These are phyloP conservation scores for Sporothrix inflata DNA, from an alignment of 2,329 filamentous ascomycete genomes.

Conservation along the genomic window DNA sequence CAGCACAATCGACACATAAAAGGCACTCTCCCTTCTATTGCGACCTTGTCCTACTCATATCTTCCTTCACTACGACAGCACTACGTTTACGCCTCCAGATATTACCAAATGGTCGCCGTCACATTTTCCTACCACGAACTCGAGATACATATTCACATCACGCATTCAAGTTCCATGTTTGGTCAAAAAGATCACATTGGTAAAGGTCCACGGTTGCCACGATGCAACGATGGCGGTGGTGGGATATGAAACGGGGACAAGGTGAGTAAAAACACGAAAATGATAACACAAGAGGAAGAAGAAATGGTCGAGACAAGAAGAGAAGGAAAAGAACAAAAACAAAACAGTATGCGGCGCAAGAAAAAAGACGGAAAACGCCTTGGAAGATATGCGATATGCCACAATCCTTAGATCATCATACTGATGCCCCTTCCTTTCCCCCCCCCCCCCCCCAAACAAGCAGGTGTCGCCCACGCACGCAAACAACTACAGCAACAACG, in stretches of 20 bases:
- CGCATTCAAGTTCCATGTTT: neutral
- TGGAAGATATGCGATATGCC: slow-evolving; percentile 1
- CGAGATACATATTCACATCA: neutral
- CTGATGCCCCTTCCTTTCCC: neutral
- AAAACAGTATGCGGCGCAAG: neutral
- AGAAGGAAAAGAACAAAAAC: neutral
- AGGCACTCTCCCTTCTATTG: neutral
- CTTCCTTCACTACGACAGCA: neutral
- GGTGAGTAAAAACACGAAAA: neutral
- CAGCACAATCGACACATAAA: neutral
- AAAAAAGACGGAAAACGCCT: slow-evolving; percentile 2
- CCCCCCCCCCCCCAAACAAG: neutral
- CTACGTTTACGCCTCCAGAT: neutral
- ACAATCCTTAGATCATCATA: slow-evolving; percentile 7
- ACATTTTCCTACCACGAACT: neutral
- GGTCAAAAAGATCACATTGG: neutral
- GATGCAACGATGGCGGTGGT: slow-evolving; percentile 21
- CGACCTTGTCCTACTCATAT: neutral
- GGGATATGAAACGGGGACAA: neutral
- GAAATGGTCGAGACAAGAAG: neutral
- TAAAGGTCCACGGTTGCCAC: neutral
- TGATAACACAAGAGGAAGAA: neutral
- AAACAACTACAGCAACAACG: neutral
- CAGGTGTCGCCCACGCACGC: slow-evolving; percentile 5
- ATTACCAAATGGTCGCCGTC: neutral